These are phyloP conservation scores for Coemansia reversa DNA, from an alignment of 192 early-diverging fungal genomes.

Conservation along the genomic window DNA sequence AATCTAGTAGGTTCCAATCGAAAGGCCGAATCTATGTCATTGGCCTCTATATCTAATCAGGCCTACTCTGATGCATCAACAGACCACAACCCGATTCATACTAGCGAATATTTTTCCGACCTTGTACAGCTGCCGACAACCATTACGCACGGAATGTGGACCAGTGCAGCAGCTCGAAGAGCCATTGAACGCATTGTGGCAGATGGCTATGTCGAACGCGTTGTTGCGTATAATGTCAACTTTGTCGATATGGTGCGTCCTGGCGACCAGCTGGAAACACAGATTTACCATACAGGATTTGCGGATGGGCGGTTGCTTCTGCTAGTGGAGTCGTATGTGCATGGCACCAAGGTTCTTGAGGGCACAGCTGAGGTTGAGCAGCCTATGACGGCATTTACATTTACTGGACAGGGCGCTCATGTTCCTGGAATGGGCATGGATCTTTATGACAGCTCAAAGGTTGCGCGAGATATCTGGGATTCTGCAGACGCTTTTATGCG, in stretches of 20 bases:
- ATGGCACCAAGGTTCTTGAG: slow-evolving; percentile 66
- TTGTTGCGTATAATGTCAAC: slow-evolving; percentile 71
- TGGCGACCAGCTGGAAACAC: slow-evolving; percentile 76
- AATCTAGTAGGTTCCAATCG: background rate
- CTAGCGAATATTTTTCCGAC: slow-evolving; percentile 87
- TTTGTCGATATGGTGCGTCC: slow-evolving; percentile 92
- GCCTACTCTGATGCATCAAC: slow-evolving; percentile 79
- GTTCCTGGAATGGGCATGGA: slow-evolving; percentile 94
- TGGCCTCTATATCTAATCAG: slow-evolving; percentile 70
- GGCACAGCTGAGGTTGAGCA: slow-evolving; percentile 88
- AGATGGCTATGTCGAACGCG: slow-evolving; percentile 75
- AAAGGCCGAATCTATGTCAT: slow-evolving; percentile 74
- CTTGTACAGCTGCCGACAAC: slow-evolving; percentile 81
- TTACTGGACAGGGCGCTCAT: slow-evolving; percentile 95
- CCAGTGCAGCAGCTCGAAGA: slow-evolving; percentile 82
- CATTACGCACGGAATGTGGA: slow-evolving; percentile 99
- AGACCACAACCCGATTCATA: slow-evolving; percentile 95
- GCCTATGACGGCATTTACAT: slow-evolving; percentile 79
- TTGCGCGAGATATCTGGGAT: slow-evolving; percentile 90
- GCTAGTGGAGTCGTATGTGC: slow-evolving; percentile 72
- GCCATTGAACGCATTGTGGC: slow-evolving; percentile 84
- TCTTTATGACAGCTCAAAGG: slow-evolving; percentile 73
- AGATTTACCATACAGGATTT: slow-evolving; percentile 83
- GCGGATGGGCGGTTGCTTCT: slow-evolving; percentile 86
- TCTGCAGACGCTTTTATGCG: slow-evolving; percentile 86